phyloP scores from a whole-genome alignment of 2,329 filamentous ascomycete species.

The Colletotrichum sp. region DNA sequence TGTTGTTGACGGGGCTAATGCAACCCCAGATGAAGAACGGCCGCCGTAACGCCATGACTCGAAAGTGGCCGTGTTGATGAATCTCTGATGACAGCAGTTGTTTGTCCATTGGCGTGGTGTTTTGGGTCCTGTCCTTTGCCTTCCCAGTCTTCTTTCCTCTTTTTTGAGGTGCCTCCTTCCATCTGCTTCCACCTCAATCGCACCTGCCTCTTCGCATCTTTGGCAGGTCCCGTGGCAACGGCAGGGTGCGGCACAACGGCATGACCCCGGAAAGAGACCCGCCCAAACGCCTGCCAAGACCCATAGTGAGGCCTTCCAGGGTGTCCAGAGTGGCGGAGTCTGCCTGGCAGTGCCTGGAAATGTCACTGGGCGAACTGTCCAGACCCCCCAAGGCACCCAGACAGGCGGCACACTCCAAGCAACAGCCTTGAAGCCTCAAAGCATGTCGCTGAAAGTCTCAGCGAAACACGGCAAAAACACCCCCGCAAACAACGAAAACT shows the following conservation, averaged over 20 bases:
- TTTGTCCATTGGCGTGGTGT: not conserved
- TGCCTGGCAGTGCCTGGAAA: not conserved
- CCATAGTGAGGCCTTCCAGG: slow-evolving; percentile 5
- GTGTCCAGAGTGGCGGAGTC: not conserved
- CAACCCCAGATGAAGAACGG: not conserved
- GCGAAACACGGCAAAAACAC: not conserved
- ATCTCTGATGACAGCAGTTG: not conserved
- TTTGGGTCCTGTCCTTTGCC: not conserved
- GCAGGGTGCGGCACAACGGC: not conserved
- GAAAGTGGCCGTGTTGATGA: not conserved
- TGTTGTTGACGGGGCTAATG: not conserved
- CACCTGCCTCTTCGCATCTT: not conserved
- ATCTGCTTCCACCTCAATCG: not conserved
- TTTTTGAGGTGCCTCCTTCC: not conserved
- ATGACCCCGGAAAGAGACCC: slow-evolving; percentile 8
- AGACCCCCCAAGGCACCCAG: not conserved
- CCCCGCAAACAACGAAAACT: not conserved
- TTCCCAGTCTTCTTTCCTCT: not conserved
- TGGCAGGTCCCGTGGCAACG: not conserved
- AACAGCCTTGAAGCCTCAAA: not conserved
- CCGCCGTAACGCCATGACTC: not conserved
- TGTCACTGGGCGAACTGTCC: slow-evolving; percentile 2
- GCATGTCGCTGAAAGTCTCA: not conserved
- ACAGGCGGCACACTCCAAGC: not conserved
- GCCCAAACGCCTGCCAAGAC: slow-evolving; percentile 7